phyloP scores from a whole-genome alignment of 2,329 filamentous ascomycete genomes.

The Clonostachys rhizophaga region DNA sequence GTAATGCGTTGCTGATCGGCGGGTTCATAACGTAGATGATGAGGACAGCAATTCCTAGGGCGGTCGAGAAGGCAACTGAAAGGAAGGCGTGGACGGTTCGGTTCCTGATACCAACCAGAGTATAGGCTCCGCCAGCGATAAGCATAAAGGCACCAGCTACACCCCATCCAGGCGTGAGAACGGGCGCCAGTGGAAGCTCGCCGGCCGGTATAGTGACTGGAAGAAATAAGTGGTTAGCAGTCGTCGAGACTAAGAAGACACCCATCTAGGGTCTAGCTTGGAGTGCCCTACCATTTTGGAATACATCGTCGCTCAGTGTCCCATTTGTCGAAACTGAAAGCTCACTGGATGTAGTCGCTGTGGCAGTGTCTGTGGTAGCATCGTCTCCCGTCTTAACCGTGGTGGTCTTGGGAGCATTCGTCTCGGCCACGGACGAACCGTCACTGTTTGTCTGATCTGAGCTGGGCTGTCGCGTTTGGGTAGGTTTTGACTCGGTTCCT shows the following conservation, averaged over 20 bases:
- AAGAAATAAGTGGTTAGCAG: background rate
- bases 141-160: slow-evolving; percentile 76
- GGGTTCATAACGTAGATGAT: slow-evolving; percentile 85
- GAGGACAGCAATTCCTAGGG: slow-evolving; percentile 72
- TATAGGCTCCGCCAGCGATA: slow-evolving; percentile 63
- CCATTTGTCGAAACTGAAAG: slow-evolving; percentile 6
- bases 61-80: slow-evolving; percentile 69
- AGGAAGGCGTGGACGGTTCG: slow-evolving; percentile 75
- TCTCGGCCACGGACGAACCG: background rate
- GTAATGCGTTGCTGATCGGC: slow-evolving; percentile 68
- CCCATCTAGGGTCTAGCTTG: too few species aligned
- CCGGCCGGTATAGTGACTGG: slow-evolving; percentile 28
- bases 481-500: background rate
- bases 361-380: background rate
- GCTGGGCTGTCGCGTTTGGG: background rate
- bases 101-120: slow-evolving; percentile 79
- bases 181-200: slow-evolving; percentile 66
- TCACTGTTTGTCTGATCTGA: slow-evolving; percentile 3
- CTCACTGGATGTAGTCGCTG: slow-evolving; percentile 2
- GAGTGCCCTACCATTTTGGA: slow-evolving; percentile 23
- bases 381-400: background rate
- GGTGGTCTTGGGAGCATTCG: background rate
- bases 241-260: background rate
- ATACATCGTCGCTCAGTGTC: slow-evolving; percentile 18
- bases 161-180: slow-evolving; percentile 75